Conservation (phyloP, 176 grass and related monocot species). For the Pontederia paniculata region DNA sequence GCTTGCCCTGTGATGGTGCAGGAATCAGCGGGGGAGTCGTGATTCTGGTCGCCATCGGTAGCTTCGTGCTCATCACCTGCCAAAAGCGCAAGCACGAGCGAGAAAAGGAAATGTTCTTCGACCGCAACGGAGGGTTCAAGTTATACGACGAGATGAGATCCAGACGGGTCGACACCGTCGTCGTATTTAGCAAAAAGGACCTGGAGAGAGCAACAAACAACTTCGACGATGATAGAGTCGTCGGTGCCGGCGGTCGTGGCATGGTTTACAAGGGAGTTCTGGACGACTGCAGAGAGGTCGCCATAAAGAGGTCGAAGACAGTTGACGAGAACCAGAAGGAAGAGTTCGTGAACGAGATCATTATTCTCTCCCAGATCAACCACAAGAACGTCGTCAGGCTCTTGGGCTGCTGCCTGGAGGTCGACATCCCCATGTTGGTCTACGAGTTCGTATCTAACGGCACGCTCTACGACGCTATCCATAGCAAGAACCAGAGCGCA, state of each 20-base stretch:
- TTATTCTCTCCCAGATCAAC: background rate
- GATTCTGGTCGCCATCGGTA: too few relatives aligned
- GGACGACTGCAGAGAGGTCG: background rate
- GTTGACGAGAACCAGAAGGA: background rate
- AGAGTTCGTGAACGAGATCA: conserved; percentile 2
- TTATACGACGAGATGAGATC: background rate
- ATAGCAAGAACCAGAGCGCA: background rate
- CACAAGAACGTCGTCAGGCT: conserved; percentile 1
- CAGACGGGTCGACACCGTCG: background rate
- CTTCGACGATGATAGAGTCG: background rate
- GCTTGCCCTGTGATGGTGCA: too few relatives aligned
- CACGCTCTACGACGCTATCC: background rate
- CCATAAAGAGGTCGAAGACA: background rate
- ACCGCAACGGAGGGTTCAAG: background rate
- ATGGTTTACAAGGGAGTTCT: background rate
- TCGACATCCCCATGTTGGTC: background rate
- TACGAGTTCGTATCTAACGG: conserved; percentile 1
- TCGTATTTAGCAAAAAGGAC: background rate
- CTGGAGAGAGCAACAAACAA: background rate
- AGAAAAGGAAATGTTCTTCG: background rate
- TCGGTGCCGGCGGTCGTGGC: background rate
- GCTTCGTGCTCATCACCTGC: too few relatives aligned
- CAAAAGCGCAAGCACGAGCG: background rate
- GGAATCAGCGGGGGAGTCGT: too few relatives aligned
- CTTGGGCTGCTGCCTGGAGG: conserved; percentile 1